A percentile compares a stretch with the other conserved stretches of the same genome.
Evolutionary conservation across 1,284 basidiomycete species (phyloP).

Genomic region (Calocybe gambosa): DNA sequence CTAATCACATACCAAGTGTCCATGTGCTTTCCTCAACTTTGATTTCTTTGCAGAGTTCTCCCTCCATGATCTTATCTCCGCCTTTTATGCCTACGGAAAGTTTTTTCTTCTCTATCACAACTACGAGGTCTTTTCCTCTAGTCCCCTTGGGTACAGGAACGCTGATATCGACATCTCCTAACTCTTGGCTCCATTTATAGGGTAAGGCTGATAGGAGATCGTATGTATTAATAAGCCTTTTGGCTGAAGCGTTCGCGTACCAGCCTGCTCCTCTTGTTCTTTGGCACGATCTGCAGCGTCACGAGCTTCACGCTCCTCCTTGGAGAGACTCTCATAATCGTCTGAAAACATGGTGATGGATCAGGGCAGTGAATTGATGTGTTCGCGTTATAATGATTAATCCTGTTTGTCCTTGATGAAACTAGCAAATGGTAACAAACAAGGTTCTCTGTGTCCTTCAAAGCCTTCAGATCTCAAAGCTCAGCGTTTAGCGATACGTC

Average conservation of each 20-base stretch:
- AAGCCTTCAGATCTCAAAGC: conserved; percentile 1
- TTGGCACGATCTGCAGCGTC: conserved; percentile 66
- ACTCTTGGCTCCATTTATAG: conserved; percentile 89
- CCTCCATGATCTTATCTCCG: conserved; percentile 77
- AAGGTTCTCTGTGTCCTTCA: conserved; percentile 1
- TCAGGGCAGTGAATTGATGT: not conserved
- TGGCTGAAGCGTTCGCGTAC: conserved; percentile 41
- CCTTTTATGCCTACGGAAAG: conserved; percentile 85
- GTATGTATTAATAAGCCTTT: conserved; percentile 17
- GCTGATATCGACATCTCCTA: conserved; percentile 81
- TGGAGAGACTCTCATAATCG: conserved; percentile 74
- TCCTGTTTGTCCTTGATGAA: conserved; percentile 21
- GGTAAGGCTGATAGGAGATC: conserved; percentile 62
- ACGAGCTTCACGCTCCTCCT: conserved; percentile 68
- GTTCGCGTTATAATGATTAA: not conserved
- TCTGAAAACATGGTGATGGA: conserved; percentile 30
- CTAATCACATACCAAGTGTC: conserved; percentile 71
- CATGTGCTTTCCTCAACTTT: conserved; percentile 97
- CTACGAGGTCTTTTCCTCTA: conserved; percentile 67
- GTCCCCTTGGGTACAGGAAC: conserved; percentile 87
- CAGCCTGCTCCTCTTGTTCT: conserved; percentile 79
- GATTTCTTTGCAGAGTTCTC: conserved; percentile 92
- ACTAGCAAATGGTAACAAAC: conserved; percentile 13
- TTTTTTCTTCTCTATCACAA: conserved; percentile 77
- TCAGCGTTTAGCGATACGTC: conserved; percentile 1